A percentile compares a stretch with the other conserved stretches of the same genome.
These are phyloP conservation scores for Orbilia oligospora DNA, from an alignment of 2,329 filamentous ascomycete species.

Conservation along the genomic window DNA sequence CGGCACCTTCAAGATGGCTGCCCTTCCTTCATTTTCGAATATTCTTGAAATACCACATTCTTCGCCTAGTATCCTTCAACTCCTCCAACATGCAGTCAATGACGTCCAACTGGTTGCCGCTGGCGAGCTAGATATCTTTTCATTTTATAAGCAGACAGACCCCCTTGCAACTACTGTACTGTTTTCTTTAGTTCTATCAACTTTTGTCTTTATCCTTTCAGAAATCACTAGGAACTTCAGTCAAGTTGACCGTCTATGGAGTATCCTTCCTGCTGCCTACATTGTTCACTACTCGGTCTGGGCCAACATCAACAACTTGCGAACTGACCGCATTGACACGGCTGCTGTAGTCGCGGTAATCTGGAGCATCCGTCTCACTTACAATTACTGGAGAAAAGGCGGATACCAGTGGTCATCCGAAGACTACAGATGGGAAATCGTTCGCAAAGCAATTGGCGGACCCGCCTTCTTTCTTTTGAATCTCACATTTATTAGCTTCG, in stretches of 20 bases:
- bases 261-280: constrained; percentile 87
- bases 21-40: constrained; percentile 35
- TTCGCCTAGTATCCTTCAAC: constrained; percentile 26
- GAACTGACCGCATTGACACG: constrained; percentile 79
- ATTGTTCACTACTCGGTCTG: constrained; percentile 87
- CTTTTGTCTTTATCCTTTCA: constrained; percentile 80
- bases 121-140: constrained; percentile 33
- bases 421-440: constrained; percentile 86
- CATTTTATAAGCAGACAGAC: constrained; percentile 75
- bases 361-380: constrained; percentile 78
- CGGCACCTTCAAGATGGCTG: constrained; percentile 31
- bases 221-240: constrained; percentile 95
- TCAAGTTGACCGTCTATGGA: constrained; percentile 96
- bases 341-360: constrained; percentile 78
- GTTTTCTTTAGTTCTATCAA: constrained; percentile 78
- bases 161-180: constrained; percentile 83
- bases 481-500: constrained; percentile 86
- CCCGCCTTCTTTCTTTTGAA: constrained; percentile 86
- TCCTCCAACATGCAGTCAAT: constrained; percentile 20
- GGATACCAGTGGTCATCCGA: constrained; percentile 91
- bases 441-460: constrained; percentile 76
- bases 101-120: constrained; percentile 27
- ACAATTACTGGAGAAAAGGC: constrained; percentile 96
- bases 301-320: constrained; percentile 80
- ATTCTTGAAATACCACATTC: constrained; percentile 35